phyloP scores from a whole-genome alignment of 140 eudicot species.

The Bidens hawaiensis region DNA sequence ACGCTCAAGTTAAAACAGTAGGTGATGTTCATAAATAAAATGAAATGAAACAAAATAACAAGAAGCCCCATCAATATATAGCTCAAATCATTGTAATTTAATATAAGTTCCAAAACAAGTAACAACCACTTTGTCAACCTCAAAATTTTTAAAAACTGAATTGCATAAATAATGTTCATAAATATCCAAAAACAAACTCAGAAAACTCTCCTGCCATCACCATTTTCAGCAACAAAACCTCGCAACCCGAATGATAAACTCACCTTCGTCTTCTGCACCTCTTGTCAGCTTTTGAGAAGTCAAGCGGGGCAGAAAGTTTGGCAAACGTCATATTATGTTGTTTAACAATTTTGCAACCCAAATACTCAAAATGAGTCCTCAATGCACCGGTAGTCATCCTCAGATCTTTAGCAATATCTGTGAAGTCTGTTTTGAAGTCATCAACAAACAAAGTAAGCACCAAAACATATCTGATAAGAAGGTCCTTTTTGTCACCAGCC shows the following conservation, averaged over 20 bases:
- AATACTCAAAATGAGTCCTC: constrained; percentile 37
- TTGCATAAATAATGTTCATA: too few species aligned
- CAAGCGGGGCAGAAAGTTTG: constrained; percentile 60
- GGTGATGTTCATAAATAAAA: too few species aligned
- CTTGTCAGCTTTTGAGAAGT: constrained; percentile 36
- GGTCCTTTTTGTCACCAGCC: constrained; percentile 48
- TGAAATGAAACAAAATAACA: neutral
- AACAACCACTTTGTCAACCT: neutral
- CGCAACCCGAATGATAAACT: neutral
- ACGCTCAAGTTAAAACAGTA: too few species aligned
- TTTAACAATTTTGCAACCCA: constrained; percentile 64
- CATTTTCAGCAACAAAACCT: constrained; percentile 1
- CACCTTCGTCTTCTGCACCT: constrained; percentile 43
- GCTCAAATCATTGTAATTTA: neutral
- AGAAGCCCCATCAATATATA: neutral
- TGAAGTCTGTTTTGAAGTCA: constrained; percentile 48
- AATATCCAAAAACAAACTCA: too few species aligned
- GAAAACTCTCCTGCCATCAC: neutral
- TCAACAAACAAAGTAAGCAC: constrained; percentile 79
- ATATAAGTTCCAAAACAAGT: constrained; percentile 10
- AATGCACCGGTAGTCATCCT: constrained; percentile 32
- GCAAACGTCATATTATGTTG: constrained; percentile 37
- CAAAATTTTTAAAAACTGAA: neutral
- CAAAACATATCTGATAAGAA: constrained; percentile 61
- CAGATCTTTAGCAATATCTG: constrained; percentile 82